Conservation (phyloP, 371 early-diverging fungal species). For the Mortierella sp. region DNA sequence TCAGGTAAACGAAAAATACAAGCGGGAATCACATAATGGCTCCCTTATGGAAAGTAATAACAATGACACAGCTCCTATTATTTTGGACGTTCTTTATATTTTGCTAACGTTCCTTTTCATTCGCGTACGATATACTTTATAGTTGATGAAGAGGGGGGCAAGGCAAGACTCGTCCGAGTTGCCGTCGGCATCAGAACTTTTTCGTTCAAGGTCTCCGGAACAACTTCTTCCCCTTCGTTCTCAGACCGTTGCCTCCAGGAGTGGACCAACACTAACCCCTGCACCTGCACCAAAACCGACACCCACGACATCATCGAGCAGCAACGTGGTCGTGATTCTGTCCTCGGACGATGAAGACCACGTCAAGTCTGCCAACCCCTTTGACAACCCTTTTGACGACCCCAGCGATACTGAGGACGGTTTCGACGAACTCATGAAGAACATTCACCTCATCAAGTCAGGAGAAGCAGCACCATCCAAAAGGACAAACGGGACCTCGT, state of each 20-base stretch:
- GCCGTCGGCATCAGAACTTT: background rate
- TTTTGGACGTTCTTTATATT: background rate
- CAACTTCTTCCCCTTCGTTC: background rate
- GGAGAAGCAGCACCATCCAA: background rate
- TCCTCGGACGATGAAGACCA: background rate
- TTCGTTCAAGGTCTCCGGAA: background rate
- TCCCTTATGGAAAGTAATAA: background rate
- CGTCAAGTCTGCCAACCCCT: background rate
- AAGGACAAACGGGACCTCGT: background rate
- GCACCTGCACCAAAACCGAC: background rate
- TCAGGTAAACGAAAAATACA: slow-evolving; percentile 11
- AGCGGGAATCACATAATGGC: background rate
- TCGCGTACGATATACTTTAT: background rate
- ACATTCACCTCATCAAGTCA: background rate
- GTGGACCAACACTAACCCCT: background rate
- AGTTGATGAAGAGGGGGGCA: background rate
- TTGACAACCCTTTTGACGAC: background rate
- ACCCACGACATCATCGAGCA: background rate
- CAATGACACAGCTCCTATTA: background rate
- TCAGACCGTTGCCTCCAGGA: background rate
- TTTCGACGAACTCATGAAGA: background rate
- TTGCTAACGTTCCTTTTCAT: background rate
- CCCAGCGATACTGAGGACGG: background rate
- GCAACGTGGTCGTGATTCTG: background rate
- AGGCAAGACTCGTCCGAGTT: background rate